Percentiles rank a stretch among this genome's conserved stretches.
These are phyloP conservation scores for Ustilago shanxiensis DNA, from an alignment of 1,284 basidiomycete genomes.

Conservation along the genomic window DNA sequence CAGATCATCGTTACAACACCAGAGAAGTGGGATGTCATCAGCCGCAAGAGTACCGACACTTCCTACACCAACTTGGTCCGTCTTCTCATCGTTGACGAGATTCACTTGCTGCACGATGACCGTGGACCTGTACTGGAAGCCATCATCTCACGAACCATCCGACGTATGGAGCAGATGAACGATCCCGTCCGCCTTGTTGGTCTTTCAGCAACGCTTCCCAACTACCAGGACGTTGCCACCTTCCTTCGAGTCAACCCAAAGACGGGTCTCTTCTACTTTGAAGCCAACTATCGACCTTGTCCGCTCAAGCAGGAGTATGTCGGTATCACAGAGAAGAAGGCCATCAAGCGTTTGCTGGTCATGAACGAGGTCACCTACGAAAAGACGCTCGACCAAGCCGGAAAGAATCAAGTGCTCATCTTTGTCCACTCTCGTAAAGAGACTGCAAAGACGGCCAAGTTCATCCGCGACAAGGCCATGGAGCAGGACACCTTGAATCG, in stretches of 20 bases:
- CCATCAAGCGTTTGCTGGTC: slow-evolving; percentile 96
- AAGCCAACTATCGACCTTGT: slow-evolving; percentile 89
- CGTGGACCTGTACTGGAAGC: slow-evolving; percentile 97
- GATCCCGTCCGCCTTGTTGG: slow-evolving; percentile 93
- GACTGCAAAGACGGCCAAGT: slow-evolving; percentile 96
- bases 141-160: slow-evolving; percentile 89
- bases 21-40: slow-evolving; percentile 97
- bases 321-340: slow-evolving; percentile 98
- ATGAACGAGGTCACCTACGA: slow-evolving; percentile 99
- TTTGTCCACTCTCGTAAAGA: slow-evolving; percentile 99
- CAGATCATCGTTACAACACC: slow-evolving; percentile 99
- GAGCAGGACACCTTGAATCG: slow-evolving; percentile 96
- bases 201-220: slow-evolving; percentile 94
- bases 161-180: slow-evolving; percentile 86
- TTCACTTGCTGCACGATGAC: slow-evolving; percentile 96
- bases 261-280: slow-evolving; percentile 97
- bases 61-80: slow-evolving; percentile 97
- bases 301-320: slow-evolving; percentile 96
- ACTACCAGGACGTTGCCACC: slow-evolving; percentile 98
- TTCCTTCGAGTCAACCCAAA: slow-evolving; percentile 95
- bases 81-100: slow-evolving; percentile 97
- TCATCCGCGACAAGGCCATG: slow-evolving; percentile 92
- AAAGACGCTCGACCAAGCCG: slow-evolving; percentile 74
- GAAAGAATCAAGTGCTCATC: slow-evolving; percentile 76
- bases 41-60: slow-evolving; percentile 95